Conservation (phyloP, 345 rosid species). For the Salix arbutifolia region DNA sequence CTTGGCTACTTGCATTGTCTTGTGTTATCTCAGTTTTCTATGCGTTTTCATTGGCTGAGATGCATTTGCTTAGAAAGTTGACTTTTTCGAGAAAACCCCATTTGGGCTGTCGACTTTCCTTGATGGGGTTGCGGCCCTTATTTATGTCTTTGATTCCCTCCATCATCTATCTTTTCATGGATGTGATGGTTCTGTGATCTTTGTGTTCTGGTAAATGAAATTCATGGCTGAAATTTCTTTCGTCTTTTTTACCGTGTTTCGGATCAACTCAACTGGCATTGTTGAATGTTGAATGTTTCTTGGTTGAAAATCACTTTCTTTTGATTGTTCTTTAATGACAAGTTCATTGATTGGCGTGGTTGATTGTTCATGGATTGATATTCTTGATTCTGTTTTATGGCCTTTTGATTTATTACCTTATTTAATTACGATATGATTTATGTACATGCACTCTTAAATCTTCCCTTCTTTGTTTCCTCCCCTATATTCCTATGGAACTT, state of each 20-base stretch:
- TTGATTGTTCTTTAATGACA: neutral
- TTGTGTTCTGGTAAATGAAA: constrained; percentile 3
- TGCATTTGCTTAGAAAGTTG: constrained; percentile 10
- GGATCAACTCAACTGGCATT: neutral
- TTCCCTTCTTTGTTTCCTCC: neutral
- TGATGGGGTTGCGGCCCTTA: neutral
- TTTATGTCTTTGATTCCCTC: constrained; percentile 2
- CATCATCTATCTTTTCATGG: neutral
- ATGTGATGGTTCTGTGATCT: neutral
- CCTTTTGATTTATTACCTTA: neutral
- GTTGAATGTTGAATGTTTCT: neutral
- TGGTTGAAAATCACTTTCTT: neutral
- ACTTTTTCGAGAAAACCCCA: constrained; percentile 28
- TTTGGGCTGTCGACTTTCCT: constrained; percentile 10
- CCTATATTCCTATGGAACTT: neutral
- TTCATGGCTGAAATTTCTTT: neutral
- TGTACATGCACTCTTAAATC: neutral
- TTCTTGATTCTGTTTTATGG: neutral
- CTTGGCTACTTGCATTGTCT: neutral
- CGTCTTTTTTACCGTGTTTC: neutral
- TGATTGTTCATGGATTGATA: neutral
- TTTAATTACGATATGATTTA: neutral
- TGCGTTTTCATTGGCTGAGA: neutral
- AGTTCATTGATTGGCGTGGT: neutral
- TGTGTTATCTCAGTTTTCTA: neutral